Percentiles rank a stretch among this genome's conserved stretches.
Conservation (phyloP, 225 moss, liverwort and hornwort genomes). For the Sphagnum tenellum region DNA sequence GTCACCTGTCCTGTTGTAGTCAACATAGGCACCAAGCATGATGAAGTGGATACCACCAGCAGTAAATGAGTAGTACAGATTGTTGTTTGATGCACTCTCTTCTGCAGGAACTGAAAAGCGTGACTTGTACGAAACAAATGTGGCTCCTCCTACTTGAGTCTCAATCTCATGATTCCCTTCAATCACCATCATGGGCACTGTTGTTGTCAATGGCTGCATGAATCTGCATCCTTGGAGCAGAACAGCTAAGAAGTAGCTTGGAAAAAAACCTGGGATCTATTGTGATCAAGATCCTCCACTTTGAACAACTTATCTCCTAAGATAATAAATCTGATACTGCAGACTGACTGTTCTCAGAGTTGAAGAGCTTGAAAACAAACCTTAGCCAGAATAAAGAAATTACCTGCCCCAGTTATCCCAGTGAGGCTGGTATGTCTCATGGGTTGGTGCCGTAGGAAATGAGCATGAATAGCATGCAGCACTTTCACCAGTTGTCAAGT, state of each 20-base stretch:
- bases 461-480: conserved; percentile 57
- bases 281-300: no score
- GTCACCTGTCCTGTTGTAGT: conserved; percentile 59
- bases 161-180: conserved; percentile 88
- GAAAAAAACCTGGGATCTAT: no score
- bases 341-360: no score
- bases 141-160: conserved; percentile 46
- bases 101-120: conserved; percentile 56
- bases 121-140: conserved; percentile 59
- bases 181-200: conserved; percentile 72
- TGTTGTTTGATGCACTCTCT: conserved; percentile 65
- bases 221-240: conserved; percentile 25
- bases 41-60: conserved; percentile 73
- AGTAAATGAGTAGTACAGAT: conserved; percentile 71
- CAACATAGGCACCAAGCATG: conserved; percentile 76
- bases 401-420: conserved; percentile 88
- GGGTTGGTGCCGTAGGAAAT: conserved; percentile 55
- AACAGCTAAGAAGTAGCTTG: no score
- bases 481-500: conserved; percentile 61
- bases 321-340: no score
- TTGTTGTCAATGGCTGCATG: conserved; percentile 50
- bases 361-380: no score
- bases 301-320: no score
- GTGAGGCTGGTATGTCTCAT: conserved; percentile 70
- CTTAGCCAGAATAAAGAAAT: no score